Percentiles rank a stretch among this genome's conserved stretches.
Evolutionary conservation across 805 yeast species (phyloP).

Genomic region (Lipomyces lipofer): DNA sequence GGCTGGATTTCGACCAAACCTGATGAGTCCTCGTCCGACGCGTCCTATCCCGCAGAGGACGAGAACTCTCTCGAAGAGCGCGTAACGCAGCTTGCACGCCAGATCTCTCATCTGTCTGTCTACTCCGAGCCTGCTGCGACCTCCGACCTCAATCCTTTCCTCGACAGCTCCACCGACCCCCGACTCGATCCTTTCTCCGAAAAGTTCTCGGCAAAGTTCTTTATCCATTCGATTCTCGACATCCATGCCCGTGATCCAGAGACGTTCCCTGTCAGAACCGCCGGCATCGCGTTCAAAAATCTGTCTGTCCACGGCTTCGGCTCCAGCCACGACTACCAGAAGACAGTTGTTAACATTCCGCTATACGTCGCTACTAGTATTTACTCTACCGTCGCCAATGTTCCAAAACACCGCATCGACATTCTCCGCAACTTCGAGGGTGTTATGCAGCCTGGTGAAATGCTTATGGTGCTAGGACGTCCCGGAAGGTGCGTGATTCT

Average conservation of each 20-base stretch:
- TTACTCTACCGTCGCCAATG: slow-evolving; percentile 28
- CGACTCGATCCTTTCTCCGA: slow-evolving; percentile 59
- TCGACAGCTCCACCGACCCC: slow-evolving; percentile 41
- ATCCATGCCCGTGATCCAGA: slow-evolving; percentile 58
- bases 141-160: slow-evolving; percentile 21
- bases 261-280: slow-evolving; percentile 56
- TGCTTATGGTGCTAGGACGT: slow-evolving; percentile 73
- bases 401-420: slow-evolving; percentile 34
- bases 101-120: slow-evolving; percentile 27
- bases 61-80: slow-evolving; percentile 17
- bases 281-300: slow-evolving; percentile 61
- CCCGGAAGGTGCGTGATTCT: slow-evolving; percentile 52
- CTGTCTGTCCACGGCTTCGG: slow-evolving; percentile 65
- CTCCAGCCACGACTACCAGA: slow-evolving; percentile 65
- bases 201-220: slow-evolving; percentile 56
- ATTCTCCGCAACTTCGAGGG: slow-evolving; percentile 56
- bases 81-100: slow-evolving; percentile 30
- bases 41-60: slow-evolving; percentile 5
- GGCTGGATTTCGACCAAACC: slow-evolving; percentile 10
- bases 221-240: slow-evolving; percentile 63
- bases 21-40: slow-evolving; percentile 1
- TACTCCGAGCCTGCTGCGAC: background rate
- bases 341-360: slow-evolving; percentile 53
- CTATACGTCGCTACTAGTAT: slow-evolving; percentile 39
- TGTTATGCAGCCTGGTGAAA: slow-evolving; percentile 59